Percentiles rank a stretch among this genome's conserved stretches.
Conservation (phyloP, 352 stramenopile species). For the Heterotrichella gracilis region DNA sequence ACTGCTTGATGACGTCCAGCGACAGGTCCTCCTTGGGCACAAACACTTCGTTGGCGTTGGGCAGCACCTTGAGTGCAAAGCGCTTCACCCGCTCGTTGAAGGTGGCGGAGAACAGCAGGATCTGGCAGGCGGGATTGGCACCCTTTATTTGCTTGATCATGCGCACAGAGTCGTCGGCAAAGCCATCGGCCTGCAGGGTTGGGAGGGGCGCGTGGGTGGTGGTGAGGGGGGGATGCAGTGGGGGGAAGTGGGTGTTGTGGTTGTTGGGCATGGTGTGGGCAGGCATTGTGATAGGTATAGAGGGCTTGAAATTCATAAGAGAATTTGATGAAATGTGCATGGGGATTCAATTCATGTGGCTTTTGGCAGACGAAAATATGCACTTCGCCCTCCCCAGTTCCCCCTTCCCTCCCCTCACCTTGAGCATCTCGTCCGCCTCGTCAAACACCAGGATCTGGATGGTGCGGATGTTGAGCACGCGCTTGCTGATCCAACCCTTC, state of each 20-base stretch:
- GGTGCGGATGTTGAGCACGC: conserved; percentile 69
- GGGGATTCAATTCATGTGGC: too few species aligned
- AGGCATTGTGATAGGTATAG: too few species aligned
- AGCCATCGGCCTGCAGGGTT: conserved; percentile 78
- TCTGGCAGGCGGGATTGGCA: conserved; percentile 64
- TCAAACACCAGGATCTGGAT: conserved; percentile 94
- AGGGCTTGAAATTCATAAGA: too few species aligned
- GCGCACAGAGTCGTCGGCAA: conserved; percentile 81
- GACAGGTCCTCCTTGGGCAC: conserved; percentile 97
- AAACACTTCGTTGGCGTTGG: conserved; percentile 95
- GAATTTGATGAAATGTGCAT: too few species aligned
- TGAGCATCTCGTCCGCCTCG: conserved; percentile 96
- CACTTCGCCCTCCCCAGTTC: too few species aligned
- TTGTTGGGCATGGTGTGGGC: too few species aligned
- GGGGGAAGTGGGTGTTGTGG: too few species aligned
- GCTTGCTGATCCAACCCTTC: too few species aligned
- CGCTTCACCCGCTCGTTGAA: conserved; percentile 91
- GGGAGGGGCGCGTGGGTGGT: too few species aligned
- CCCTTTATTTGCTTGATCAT: conserved; percentile 50
- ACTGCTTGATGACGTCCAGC: conserved; percentile 85
- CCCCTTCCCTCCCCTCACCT: too few species aligned
- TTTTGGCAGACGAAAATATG: too few species aligned
- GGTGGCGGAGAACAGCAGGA: conserved; percentile 96
- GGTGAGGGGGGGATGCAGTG: too few species aligned
- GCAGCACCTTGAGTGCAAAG: conserved; percentile 89